phyloP scores from a whole-genome alignment of 257 asterid genomes.

The Plantago ovata region DNA sequence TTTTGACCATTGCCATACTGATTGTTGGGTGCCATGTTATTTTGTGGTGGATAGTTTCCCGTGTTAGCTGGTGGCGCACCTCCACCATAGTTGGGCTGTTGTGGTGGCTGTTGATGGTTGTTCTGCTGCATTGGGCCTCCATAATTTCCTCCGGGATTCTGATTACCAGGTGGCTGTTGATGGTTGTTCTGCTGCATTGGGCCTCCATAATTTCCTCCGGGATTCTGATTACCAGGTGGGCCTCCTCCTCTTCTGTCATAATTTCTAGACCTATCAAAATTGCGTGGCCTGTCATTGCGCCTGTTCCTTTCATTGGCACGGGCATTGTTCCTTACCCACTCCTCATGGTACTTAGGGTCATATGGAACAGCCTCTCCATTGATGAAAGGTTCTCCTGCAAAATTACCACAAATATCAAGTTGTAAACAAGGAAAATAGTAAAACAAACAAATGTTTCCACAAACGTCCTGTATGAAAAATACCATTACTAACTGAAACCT shows the following conservation, averaged over 20 bases:
- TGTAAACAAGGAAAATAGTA: neutral
- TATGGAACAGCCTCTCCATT: slow-evolving; percentile 97
- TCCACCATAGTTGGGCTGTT: slow-evolving; percentile 29
- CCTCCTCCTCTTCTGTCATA: slow-evolving; percentile 50
- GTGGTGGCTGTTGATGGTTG: neutral
- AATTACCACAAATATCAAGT: neutral
- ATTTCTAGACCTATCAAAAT: slow-evolving; percentile 64
- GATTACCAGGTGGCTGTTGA: slow-evolving; percentile 19
- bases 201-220: slow-evolving; percentile 29
- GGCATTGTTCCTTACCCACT: slow-evolving; percentile 91
- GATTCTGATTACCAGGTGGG: slow-evolving; percentile 28
- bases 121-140: slow-evolving; percentile 37
- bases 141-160: slow-evolving; percentile 28
- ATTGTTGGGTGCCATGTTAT: slow-evolving; percentile 25
- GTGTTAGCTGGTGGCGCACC: slow-evolving; percentile 28
- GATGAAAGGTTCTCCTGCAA: slow-evolving; percentile 89
- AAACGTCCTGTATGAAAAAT: neutral
- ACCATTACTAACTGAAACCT: too few relatives aligned
- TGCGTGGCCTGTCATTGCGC: slow-evolving; percentile 81
- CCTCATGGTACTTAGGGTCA: slow-evolving; percentile 89
- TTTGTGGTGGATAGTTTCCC: slow-evolving; percentile 30
- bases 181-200: slow-evolving; percentile 31
- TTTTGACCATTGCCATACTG: slow-evolving; percentile 30
- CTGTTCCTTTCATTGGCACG: slow-evolving; percentile 78
- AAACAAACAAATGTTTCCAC: neutral